Evolutionary conservation across 495 filamentous ascomycete genomes (phyloP).

Genomic region (Viridothelium virens): DNA sequence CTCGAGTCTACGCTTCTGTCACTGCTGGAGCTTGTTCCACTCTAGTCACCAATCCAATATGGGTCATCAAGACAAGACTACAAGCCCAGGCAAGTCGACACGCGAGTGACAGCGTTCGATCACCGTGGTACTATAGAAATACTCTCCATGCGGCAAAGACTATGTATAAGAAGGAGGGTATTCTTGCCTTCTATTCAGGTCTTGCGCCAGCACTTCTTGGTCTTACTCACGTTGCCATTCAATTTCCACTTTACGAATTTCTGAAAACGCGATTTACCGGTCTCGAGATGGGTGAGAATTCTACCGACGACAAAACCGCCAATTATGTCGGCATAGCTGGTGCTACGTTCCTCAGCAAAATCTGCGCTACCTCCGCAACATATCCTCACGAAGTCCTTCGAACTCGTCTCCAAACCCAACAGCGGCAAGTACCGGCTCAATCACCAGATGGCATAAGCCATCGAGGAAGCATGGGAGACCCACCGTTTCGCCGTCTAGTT

Average conservation of each 20-base stretch:
- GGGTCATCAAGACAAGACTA: slow-evolving; percentile 97
- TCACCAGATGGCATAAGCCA: slow-evolving; percentile 53
- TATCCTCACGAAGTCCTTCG: slow-evolving; percentile 96
- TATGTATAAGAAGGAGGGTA: slow-evolving; percentile 86
- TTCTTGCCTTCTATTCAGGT: slow-evolving; percentile 90
- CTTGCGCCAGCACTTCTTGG: slow-evolving; percentile 87
- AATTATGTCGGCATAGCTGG: slow-evolving; percentile 70
- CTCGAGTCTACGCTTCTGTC: slow-evolving; percentile 68
- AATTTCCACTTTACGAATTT: slow-evolving; percentile 94
- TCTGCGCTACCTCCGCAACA: slow-evolving; percentile 88
- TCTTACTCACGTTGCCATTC: slow-evolving; percentile 90
- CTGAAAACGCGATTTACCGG: slow-evolving; percentile 88
- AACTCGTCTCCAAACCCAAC: slow-evolving; percentile 82
- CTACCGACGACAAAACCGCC: slow-evolving; percentile 45
- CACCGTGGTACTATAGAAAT: slow-evolving; percentile 81
- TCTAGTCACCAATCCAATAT: slow-evolving; percentile 95
- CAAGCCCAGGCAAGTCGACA: slow-evolving; percentile 70
- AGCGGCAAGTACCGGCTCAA: slow-evolving; percentile 41
- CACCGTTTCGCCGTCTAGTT: slow-evolving; percentile 3
- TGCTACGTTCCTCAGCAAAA: slow-evolving; percentile 90
- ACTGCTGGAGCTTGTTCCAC: slow-evolving; percentile 88
- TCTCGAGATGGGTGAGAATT: slow-evolving; percentile 64
- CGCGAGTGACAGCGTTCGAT: slow-evolving; percentile 47
- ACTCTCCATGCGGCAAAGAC: slow-evolving; percentile 86
- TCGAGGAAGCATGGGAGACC: slow-evolving; percentile 50